Percentiles rank a stretch among this genome's conserved stretches.
These are phyloP conservation scores for Puccinia novopanici DNA, from an alignment of 1,284 basidiomycete species.

Conservation along the genomic window DNA sequence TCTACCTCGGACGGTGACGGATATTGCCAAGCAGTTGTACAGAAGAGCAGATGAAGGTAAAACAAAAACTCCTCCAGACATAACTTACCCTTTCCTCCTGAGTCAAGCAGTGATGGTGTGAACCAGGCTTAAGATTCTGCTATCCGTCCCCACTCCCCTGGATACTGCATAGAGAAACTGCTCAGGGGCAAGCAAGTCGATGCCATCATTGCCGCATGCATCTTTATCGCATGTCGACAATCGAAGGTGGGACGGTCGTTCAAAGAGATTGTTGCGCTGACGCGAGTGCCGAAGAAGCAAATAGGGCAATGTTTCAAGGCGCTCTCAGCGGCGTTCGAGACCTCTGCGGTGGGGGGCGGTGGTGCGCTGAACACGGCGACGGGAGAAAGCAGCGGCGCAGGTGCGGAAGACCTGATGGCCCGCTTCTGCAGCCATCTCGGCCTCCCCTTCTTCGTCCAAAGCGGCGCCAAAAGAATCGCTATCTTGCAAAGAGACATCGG, in stretches of 20 bases:
- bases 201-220: conserved; percentile 93
- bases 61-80: not conserved
- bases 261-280: conserved; percentile 90
- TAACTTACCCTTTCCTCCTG: not conserved
- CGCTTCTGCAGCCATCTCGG: conserved; percentile 92
- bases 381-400: conserved; percentile 49
- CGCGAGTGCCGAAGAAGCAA: conserved; percentile 90
- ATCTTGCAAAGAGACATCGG: conserved; percentile 76
- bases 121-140: conserved; percentile 18
- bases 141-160: conserved; percentile 4
- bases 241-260: conserved; percentile 91
- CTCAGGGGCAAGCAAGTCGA: conserved; percentile 87
- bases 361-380: conserved; percentile 52
- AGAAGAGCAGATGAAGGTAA: conserved; percentile 82
- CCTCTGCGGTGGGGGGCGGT: conserved; percentile 53
- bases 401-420: conserved; percentile 80
- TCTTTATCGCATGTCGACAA: conserved; percentile 95
- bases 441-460: conserved; percentile 77
- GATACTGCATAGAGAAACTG: conserved; percentile 68
- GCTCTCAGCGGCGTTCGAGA: conserved; percentile 85
- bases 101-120: not conserved
- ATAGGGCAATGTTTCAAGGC: conserved; percentile 93
- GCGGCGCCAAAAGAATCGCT: conserved; percentile 82
- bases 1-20: conserved; percentile 87
- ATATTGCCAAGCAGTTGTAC: conserved; percentile 94